A percentile compares a stretch with the other conserved stretches of the same genome.
Evolutionary conservation across 2,329 filamentous ascomycete species (phyloP).

Genomic region (Fusarium albosuccineum): DNA sequence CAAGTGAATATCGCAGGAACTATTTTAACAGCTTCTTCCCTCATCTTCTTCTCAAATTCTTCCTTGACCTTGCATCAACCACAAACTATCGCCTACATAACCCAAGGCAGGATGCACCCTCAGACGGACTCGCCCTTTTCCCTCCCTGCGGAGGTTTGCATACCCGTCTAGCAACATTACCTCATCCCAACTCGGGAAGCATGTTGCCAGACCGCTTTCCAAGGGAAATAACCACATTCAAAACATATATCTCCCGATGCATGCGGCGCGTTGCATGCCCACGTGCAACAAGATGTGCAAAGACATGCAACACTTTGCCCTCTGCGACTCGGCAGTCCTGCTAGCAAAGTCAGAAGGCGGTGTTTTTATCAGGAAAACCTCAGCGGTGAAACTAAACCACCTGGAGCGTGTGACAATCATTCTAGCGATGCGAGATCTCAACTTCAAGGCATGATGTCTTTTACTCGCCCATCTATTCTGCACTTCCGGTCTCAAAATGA

Average conservation of each 20-base stretch:
- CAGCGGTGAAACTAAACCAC: neutral
- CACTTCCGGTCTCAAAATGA: neutral
- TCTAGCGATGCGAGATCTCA: neutral
- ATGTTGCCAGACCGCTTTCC: neutral
- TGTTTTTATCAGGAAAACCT: neutral
- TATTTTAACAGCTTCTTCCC: no score
- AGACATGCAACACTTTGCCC: neutral
- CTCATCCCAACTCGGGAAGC: neutral
- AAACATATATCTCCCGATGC: no score
- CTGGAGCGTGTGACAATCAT: neutral
- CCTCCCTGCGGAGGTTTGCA: neutral
- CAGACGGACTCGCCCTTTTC: neutral
- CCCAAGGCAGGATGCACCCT: neutral
- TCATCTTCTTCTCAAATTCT: no score
- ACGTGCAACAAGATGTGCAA: slow-evolving; percentile 4
- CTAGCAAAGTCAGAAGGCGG: neutral
- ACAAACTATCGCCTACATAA: neutral
- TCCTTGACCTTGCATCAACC: neutral
- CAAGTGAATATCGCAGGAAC: neutral
- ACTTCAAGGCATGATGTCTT: neutral
- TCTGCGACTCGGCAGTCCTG: neutral
- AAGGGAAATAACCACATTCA: neutral
- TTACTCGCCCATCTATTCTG: neutral
- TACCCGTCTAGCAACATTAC: neutral
- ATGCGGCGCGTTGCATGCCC: neutral